Evolutionary conservation across 1,139 yeast species (phyloP), one percentile per base, ranked within the genome.

Genomic region (Schwanniomyces etchellsii): DNA sequence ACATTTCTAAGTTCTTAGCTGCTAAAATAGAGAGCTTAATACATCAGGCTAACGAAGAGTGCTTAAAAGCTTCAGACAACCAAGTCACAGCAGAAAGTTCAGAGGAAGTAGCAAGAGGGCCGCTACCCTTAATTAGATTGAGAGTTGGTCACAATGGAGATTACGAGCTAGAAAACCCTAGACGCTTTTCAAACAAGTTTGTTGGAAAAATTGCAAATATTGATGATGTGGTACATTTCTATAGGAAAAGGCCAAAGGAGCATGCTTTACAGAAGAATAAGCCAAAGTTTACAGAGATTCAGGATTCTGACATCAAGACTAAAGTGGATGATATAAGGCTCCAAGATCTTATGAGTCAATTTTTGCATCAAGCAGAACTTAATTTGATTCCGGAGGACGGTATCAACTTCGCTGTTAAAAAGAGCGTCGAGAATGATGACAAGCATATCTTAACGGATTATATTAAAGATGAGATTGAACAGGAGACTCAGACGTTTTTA

Each of bases 201-300:
- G 95, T 85, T 5, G 96, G 96, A 0, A 70, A 68, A 39, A 94
- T 91, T 3, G 98, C 98, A 9, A 91, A 91, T 50, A 77, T 81
- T 7, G 81, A 84, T 46, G 95, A 89, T 44, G 85, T 89, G 6
- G 75, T 91, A 2, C 80, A 77, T 30, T 82, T 83, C 47, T 75
- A 76, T 46, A 74, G 79, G 48, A 70, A 62, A 44, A 63, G 42
- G 53, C 42, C 38, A 16, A 35, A 35, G 14, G 28, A 27, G 4
- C 34, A 30, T 12, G 18, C 27, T 12, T 18, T 26, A 11, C 14
- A 33, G 16, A 32, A 47, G 11, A 45, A 45, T 35, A 46, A 42
- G 38, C 35, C 56, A 12, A 48, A 46, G 36, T 47, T 50, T 37
- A 42, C 47, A 30, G 52, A 48, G 40, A 29, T 44, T 30, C 33